Conservation (phyloP, 495 filamentous ascomycete species). For the Darksidea phi region DNA sequence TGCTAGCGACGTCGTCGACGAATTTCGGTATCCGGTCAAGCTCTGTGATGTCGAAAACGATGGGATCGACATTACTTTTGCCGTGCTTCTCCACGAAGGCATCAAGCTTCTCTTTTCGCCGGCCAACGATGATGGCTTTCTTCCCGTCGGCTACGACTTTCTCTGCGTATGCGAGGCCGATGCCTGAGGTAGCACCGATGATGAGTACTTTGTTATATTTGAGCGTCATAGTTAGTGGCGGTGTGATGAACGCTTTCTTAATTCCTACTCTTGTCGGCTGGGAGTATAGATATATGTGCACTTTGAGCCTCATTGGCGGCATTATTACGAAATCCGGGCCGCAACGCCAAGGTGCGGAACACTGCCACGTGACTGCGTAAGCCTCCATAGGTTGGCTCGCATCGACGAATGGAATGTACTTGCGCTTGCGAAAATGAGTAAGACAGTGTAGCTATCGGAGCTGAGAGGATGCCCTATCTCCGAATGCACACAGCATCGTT, state of each 20-base stretch:
- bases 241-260: background rate
- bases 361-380: background rate
- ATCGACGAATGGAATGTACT: background rate
- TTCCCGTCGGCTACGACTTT: slow-evolving; percentile 61
- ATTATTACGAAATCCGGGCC: slow-evolving; percentile 11
- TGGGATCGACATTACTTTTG: slow-evolving; percentile 51
- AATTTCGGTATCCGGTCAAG: slow-evolving; percentile 59
- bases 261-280: background rate
- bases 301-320: slow-evolving; percentile 7
- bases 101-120: slow-evolving; percentile 65
- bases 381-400: background rate
- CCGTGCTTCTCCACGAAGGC: slow-evolving; percentile 60
- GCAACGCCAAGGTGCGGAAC: background rate
- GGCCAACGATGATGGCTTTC: slow-evolving; percentile 62
- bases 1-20: slow-evolving; percentile 53
- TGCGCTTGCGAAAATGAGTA: background rate
- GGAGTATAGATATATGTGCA: slow-evolving; percentile 15
- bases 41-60: slow-evolving; percentile 64
- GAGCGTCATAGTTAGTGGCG: slow-evolving; percentile 55
- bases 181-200: slow-evolving; percentile 70
- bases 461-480: no score
- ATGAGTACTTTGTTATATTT: slow-evolving; percentile 68
- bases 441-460: background rate
- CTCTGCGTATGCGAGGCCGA: slow-evolving; percentile 64
- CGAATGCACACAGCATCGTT: background rate